phyloP scores from a whole-genome alignment of 2,329 filamentous ascomycete species.

The Ploettnerulaceae sp. region DNA sequence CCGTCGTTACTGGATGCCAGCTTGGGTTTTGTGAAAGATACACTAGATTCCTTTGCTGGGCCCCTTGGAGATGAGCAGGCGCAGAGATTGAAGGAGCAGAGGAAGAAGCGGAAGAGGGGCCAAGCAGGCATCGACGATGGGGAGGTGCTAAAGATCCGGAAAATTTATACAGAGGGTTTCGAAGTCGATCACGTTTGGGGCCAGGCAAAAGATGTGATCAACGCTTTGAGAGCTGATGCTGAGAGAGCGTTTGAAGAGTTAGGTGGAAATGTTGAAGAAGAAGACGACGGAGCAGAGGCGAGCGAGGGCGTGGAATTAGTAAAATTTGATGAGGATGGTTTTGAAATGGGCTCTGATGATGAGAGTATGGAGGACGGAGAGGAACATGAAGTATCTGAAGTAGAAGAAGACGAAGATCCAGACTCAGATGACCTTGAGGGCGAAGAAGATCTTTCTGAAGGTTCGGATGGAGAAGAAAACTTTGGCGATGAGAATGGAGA shows the following conservation, averaged over 20 bases:
- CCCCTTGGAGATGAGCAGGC: conserved; percentile 70
- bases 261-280: conserved; percentile 24
- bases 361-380: conserved; percentile 32
- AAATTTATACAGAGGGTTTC: conserved; percentile 82
- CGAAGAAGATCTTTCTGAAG: conserved; percentile 36
- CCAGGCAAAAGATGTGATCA: conserved; percentile 80
- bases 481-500: conserved; percentile 37
- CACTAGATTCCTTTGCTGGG: conserved; percentile 71
- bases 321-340: conserved; percentile 38
- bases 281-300: conserved; percentile 31
- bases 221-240: conserved; percentile 53
- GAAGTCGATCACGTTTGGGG: conserved; percentile 89
- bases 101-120: conserved; percentile 72
- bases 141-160: conserved; percentile 66
- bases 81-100: conserved; percentile 59
- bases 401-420: conserved; percentile 33
- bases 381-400: conserved; percentile 23
- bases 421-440: conserved; percentile 13
- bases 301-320: conserved; percentile 35
- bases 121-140: conserved; percentile 43
- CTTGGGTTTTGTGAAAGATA: conserved; percentile 71
- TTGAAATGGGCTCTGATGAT: conserved; percentile 35
- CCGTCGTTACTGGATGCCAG: conserved; percentile 62
- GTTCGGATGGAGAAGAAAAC: conserved; percentile 35
- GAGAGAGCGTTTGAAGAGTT: conserved; percentile 42